Conservation (phyloP, 805 yeast genomes). For the Scheffersomyces spartinae region DNA sequence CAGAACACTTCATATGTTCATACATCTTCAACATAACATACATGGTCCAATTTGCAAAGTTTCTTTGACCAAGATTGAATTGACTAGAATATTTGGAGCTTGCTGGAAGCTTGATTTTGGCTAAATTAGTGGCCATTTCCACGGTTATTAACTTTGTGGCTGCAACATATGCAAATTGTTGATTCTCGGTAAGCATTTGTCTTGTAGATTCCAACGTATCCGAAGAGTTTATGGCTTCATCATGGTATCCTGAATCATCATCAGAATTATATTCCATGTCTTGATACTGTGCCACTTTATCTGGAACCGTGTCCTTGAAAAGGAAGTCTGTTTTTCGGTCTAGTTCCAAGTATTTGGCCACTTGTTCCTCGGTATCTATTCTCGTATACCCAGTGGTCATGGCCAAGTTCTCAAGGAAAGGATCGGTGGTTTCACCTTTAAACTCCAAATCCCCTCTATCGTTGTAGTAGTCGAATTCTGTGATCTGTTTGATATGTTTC, state of each 20-base stretch:
- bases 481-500: conserved; percentile 80
- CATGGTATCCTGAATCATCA: conserved; percentile 10
- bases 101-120: conserved; percentile 40
- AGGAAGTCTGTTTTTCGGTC: conserved; percentile 43
- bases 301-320: conserved; percentile 17
- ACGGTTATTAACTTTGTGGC: conserved; percentile 64
- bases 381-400: conserved; percentile 75
- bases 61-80: conserved; percentile 58
- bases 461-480: conserved; percentile 69
- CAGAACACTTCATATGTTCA: conserved; percentile 64
- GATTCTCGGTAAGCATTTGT: conserved; percentile 68
- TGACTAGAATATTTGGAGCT: conserved; percentile 45
- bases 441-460: conserved; percentile 61
- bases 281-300: conserved; percentile 1
- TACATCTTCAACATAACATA: conserved; percentile 61
- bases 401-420: conserved; percentile 19
- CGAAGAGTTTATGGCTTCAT: conserved; percentile 31
- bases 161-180: conserved; percentile 87
- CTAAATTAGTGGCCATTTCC: conserved; percentile 74
- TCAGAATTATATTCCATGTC: conserved; percentile 13
- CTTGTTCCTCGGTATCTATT: conserved; percentile 79
- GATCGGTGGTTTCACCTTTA: conserved; percentile 9
- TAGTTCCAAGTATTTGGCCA: conserved; percentile 48
- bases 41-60: conserved; percentile 77
- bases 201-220: conserved; percentile 72